Base-by-base conservation (phyloP, 441 rosid genomes). In the Capsella rubella region DNA sequence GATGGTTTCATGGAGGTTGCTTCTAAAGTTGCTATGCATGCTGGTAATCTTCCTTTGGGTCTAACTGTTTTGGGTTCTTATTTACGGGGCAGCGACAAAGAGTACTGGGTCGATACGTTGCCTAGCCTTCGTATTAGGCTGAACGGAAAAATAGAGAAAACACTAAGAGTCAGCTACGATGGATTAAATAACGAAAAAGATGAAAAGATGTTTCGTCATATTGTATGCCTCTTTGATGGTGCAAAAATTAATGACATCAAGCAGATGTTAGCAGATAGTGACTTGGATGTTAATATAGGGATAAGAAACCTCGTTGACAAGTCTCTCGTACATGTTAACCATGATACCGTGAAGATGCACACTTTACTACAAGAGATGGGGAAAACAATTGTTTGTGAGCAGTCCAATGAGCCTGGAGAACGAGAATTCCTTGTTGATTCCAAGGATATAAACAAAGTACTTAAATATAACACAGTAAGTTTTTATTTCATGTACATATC, bases 321-420 rank as follows among this genome's bases (percentile, higher is more conserved):
- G 3, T 71, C 75, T 1, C 75, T 71, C 5, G 8, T 61, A 15
- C 47, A 46, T 13, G 28, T 47, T 32, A 67, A n/a, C 16, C 3
- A 2, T 18, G 14, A 10, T 5, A 35, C 0, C 11, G 5, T 68
- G 4, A 13, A 16, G 13, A 61, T 71, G 52, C 68, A 71, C 14
- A 6, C 6, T 50, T 27, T 61, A 40, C 3, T 71, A 15, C 57
- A 60, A 37, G 39, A 71, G 27, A 49, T 71, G 68, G 75, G 75
- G 6, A 50, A 37, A 1, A 32, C 50, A 18, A 29, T 71, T 4
- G 42, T 71, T 1, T 52, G 49, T 5, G 5, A 9, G 27, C 67
- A 71, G 21, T 71, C 68, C 2, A 35, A 8, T 2, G 51, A 71
- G 3, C 75, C 75, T 1, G 60, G 75, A 16, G 46, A 71, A 71